Percentiles rank a stretch among this genome's conserved stretches.
These are phyloP conservation scores for Canavalia gladiata DNA, from an alignment of 306 rosid species.

Conservation along the genomic window DNA sequence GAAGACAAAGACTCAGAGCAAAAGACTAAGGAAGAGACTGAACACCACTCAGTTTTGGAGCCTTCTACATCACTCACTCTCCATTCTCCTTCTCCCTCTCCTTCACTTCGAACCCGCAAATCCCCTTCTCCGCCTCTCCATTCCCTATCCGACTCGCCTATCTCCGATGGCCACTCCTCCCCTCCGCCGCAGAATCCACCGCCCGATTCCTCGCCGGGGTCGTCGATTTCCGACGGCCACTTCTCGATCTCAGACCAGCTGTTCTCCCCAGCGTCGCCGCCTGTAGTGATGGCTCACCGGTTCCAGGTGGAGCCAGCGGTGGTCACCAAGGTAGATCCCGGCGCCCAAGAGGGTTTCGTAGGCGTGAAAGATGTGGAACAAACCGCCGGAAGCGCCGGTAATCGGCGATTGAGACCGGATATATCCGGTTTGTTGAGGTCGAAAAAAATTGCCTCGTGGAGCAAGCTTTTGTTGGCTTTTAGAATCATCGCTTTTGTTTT, in stretches of 20 bases:
- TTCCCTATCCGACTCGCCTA: conserved; percentile 51
- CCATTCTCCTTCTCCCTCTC: conserved; percentile 54
- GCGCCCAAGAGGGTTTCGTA: conserved; percentile 59
- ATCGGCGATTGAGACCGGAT: conserved; percentile 61
- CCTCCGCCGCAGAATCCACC: conserved; percentile 44
- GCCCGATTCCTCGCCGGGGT: conserved; percentile 43
- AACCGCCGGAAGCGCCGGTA: conserved; percentile 38
- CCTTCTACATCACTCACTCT: conserved; percentile 30
- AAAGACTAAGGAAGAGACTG: conserved; percentile 4
- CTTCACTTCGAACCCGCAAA: conserved; percentile 51
- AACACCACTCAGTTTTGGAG: conserved; percentile 38
- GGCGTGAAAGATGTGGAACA: conserved; percentile 47
- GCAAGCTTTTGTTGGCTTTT: conserved; percentile 61
- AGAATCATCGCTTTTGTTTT: conserved; percentile 61
- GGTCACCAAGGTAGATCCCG: conserved; percentile 64
- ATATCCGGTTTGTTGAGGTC: conserved; percentile 48
- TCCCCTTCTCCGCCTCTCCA: conserved; percentile 61
- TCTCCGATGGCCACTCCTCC: conserved; percentile 48
- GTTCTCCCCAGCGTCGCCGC: conserved; percentile 43
- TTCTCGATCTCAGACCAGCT: conserved; percentile 35
- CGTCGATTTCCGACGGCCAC: conserved; percentile 58
- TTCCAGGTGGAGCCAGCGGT: conserved; percentile 64
- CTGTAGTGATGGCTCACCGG: conserved; percentile 56
- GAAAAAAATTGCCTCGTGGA: conserved; percentile 53
- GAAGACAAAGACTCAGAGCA: background rate